These are phyloP conservation scores for Zizania latifolia DNA, from an alignment of 176 grass and related monocot species.

Conservation along the genomic window DNA sequence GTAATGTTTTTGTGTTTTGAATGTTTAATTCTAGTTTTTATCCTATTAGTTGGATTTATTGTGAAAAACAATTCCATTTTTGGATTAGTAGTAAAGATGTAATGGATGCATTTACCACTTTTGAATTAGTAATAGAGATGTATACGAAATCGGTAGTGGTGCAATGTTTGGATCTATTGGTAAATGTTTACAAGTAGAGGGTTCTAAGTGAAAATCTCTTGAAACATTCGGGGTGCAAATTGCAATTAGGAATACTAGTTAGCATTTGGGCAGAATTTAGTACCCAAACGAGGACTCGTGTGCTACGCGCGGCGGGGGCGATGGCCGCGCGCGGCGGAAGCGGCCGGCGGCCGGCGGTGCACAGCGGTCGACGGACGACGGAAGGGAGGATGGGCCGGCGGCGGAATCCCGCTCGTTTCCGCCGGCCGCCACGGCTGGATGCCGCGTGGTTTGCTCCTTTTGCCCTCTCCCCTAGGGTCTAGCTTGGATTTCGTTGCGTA, in stretches of 20 bases:
- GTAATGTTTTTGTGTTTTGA: neutral
- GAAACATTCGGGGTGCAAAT: neutral
- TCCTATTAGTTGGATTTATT: neutral
- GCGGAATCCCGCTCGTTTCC: neutral
- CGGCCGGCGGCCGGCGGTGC: too few species aligned
- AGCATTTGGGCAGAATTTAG: too few species aligned
- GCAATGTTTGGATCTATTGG: neutral
- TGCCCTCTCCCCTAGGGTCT: neutral
- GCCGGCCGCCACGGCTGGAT: neutral
- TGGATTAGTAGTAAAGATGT: neutral
- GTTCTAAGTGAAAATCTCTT: neutral
- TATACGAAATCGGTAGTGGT: neutral
- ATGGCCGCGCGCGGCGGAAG: too few species aligned
- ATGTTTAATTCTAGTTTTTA: neutral
- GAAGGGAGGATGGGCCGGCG: neutral
- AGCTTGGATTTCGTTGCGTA: neutral
- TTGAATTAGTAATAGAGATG: too few species aligned
- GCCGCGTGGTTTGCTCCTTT: neutral
- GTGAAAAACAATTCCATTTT: neutral
- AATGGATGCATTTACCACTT: neutral
- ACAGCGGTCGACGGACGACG: neutral
- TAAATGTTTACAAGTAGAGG: neutral
- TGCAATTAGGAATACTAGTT: too few species aligned
- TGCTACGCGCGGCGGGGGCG: neutral
- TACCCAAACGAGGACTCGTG: too few species aligned